Percentiles rank a stretch among this genome's conserved stretches.
These are phyloP conservation scores for Hymenoscyphus repandus DNA, from an alignment of 2,329 filamentous ascomycete genomes.

Conservation along the genomic window DNA sequence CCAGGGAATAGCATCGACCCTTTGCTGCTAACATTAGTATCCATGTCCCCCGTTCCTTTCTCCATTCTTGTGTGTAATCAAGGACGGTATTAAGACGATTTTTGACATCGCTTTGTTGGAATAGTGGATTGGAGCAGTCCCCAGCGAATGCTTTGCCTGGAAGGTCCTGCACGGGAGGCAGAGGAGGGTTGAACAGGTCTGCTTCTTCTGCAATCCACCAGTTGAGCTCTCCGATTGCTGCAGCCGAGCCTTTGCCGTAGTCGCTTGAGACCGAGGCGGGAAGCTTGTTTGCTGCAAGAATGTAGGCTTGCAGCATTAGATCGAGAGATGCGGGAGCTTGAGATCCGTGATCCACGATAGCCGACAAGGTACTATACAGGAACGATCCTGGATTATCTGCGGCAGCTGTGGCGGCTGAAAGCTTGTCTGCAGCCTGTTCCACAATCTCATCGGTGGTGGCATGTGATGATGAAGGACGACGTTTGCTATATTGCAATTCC, in stretches of 20 bases:
- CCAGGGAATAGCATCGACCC: too few relatives aligned
- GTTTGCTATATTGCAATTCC: neutral
- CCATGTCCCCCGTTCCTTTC: too few relatives aligned
- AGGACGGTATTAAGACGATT: too few relatives aligned
- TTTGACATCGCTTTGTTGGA: too few relatives aligned
- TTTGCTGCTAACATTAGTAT: too few relatives aligned
- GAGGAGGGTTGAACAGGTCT: neutral
- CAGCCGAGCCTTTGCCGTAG: neutral
- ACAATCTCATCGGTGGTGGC: neutral
- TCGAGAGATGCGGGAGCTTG: neutral
- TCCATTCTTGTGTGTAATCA: too few relatives aligned
- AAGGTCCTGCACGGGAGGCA: neutral
- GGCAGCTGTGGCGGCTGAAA: neutral
- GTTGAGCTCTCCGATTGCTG: conserved; percentile 1
- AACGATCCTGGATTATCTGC: neutral
- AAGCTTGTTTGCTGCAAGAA: neutral
- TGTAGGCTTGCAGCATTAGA: neutral
- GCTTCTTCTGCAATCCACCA: conserved; percentile 2
- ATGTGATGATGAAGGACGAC: neutral
- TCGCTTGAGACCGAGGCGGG: conserved; percentile 1
- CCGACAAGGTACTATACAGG: neutral
- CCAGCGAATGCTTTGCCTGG: neutral
- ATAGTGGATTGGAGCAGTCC: too few relatives aligned
- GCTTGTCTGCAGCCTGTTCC: neutral
- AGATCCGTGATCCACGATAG: neutral